Evolutionary conservation across 2,329 filamentous ascomycete genomes (phyloP).

Genomic region (Xylaria arbuscula): DNA sequence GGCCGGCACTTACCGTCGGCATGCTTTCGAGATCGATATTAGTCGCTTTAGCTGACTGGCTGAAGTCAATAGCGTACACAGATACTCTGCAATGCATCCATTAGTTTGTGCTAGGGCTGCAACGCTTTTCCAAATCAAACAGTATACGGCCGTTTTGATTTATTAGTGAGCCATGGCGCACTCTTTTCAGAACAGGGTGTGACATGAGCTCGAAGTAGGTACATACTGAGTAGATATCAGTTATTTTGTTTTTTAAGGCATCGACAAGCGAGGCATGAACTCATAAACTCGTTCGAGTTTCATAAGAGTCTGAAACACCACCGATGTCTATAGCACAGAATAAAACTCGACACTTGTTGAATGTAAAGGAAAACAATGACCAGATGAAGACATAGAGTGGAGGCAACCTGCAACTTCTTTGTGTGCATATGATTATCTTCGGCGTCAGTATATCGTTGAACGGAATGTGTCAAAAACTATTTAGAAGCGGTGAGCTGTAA

Average conservation of each 20-base stretch:
- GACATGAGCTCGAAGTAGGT: slow-evolving; percentile 5
- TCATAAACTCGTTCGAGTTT: not conserved
- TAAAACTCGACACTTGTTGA: not conserved
- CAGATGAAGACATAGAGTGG: not conserved
- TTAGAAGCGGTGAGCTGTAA: not conserved
- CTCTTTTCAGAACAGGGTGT: slow-evolving; percentile 21
- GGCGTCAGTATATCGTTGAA: slow-evolving; percentile 18
- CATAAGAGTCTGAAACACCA: not conserved
- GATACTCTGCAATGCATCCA: slow-evolving; percentile 8
- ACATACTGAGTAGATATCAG: slow-evolving; percentile 1
- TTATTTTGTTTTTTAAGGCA: not conserved
- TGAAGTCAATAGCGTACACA: slow-evolving; percentile 1
- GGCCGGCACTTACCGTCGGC: slow-evolving; percentile 37
- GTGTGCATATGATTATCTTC: slow-evolving; percentile 1
- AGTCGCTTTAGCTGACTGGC: slow-evolving; percentile 7
- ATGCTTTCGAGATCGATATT: slow-evolving; percentile 21
- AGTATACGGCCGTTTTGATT: slow-evolving; percentile 1
- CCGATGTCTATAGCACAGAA: not conserved
- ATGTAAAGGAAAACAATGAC: not conserved
- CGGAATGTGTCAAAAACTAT: slow-evolving; percentile 7
- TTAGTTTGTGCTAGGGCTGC: slow-evolving; percentile 24
- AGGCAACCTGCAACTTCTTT: not conserved
- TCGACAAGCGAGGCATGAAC: slow-evolving; percentile 2
- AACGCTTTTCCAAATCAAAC: slow-evolving; percentile 34
- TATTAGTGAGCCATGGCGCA: slow-evolving; percentile 22